Evolutionary conservation across 2,329 filamentous ascomycete species (phyloP).

Genomic region (Diplodia corticola): DNA sequence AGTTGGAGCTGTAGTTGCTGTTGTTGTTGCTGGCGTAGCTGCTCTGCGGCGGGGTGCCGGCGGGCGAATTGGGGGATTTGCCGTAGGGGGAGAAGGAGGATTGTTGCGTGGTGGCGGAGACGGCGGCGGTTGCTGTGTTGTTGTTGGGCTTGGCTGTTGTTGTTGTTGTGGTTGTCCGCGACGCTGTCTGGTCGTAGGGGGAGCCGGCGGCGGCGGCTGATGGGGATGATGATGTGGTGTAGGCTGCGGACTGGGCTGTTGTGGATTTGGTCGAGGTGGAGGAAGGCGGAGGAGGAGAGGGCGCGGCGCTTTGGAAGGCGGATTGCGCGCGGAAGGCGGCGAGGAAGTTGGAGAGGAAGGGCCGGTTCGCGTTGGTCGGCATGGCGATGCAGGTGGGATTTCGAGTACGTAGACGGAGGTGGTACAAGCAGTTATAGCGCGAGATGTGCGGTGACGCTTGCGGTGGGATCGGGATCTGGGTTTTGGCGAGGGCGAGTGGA

Average conservation of each 20-base stretch:
- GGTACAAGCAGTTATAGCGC: background rate
- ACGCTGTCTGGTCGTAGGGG: too few species aligned
- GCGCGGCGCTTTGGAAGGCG: slow-evolving; percentile 57
- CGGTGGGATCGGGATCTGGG: background rate
- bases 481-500: background rate
- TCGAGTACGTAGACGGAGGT: too few species aligned
- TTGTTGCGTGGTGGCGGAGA: slow-evolving; percentile 34
- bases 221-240: slow-evolving; percentile 30
- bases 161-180: too few species aligned
- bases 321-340: slow-evolving; percentile 67
- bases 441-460: background rate
- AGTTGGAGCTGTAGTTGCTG: background rate
- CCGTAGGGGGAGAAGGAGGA: slow-evolving; percentile 33
- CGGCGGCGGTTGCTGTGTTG: background rate
- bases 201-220: slow-evolving; percentile 35
- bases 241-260: slow-evolving; percentile 37
- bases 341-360: slow-evolving; percentile 67
- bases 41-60: slow-evolving; percentile 25
- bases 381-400: too few species aligned
- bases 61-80: slow-evolving; percentile 24
- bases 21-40: too few species aligned
- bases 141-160: background rate
- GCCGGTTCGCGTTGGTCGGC: slow-evolving; percentile 54
- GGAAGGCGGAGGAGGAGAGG: slow-evolving; percentile 39
- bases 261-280: slow-evolving; percentile 40